Conservation (phyloP, 2,329 filamentous ascomycete genomes). For the Karstenula rhodostoma region DNA sequence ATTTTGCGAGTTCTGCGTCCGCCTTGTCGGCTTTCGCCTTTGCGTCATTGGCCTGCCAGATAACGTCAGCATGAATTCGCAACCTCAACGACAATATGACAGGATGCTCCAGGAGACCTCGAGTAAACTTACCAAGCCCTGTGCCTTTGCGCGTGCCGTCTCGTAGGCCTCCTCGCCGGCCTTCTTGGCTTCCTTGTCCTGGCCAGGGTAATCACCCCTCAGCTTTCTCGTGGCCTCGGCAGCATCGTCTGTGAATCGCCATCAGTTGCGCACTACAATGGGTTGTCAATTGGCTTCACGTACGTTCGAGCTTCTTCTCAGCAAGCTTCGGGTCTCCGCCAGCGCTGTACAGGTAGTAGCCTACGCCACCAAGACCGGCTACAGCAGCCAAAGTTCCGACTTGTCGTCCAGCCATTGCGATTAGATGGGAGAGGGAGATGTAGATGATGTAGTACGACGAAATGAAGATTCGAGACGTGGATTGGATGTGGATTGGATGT, state of each 20-base stretch:
- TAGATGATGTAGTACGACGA: conserved; percentile 13
- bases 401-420: conserved; percentile 39
- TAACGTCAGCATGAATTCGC: conserved; percentile 25
- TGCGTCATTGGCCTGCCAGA: conserved; percentile 46
- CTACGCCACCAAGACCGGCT: conserved; percentile 65
- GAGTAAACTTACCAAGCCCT: conserved; percentile 37
- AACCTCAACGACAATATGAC: neutral
- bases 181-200: conserved; percentile 69
- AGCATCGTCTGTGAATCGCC: conserved; percentile 72
- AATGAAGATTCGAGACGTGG: conserved; percentile 11
- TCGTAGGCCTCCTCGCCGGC: conserved; percentile 62
- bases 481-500: conserved; percentile 17
- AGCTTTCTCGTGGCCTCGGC: conserved; percentile 72
- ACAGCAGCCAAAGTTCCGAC: conserved; percentile 41
- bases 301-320: conserved; percentile 88
- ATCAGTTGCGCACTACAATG: conserved; percentile 22
- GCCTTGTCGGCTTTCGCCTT: conserved; percentile 66
- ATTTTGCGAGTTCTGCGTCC: conserved; percentile 65
- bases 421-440: conserved; percentile 14
- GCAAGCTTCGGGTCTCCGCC: conserved; percentile 83
- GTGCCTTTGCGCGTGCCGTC: conserved; percentile 57
- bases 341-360: conserved; percentile 90
- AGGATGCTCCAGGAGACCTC: neutral
- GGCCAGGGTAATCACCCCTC: conserved; percentile 71
- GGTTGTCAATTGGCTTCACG: conserved; percentile 39